Evolutionary conservation across 2,329 filamentous ascomycete species (phyloP).

Genomic region (Aureobasidium zeae): DNA sequence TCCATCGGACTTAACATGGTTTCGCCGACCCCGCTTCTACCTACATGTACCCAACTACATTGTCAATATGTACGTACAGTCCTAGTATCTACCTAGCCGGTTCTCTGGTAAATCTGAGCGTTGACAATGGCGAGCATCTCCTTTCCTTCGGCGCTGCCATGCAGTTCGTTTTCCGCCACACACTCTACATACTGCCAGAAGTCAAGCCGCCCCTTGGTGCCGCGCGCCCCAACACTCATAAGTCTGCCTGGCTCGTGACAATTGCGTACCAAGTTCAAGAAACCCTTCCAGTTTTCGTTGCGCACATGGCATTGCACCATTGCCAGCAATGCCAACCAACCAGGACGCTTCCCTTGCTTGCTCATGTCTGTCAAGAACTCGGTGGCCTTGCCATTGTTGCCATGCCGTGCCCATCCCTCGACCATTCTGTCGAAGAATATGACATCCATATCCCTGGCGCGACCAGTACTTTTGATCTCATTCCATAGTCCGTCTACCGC

Average conservation of each 20-base stretch:
- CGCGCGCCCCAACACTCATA: slow-evolving; percentile 20
- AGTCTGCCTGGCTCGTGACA: slow-evolving; percentile 28
- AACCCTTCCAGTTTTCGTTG: slow-evolving; percentile 28
- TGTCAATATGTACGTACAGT: no score
- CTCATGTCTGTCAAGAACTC: slow-evolving; percentile 33
- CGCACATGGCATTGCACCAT: slow-evolving; percentile 33
- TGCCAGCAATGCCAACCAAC: slow-evolving; percentile 33
- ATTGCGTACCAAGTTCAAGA: slow-evolving; percentile 31
- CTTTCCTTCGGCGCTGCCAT: slow-evolving; percentile 2
- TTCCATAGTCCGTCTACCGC: slow-evolving; percentile 52
- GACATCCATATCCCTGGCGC: slow-evolving; percentile 36
- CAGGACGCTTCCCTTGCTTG: slow-evolving; percentile 32
- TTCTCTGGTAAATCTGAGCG: slow-evolving; percentile 6
- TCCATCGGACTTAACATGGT: no score
- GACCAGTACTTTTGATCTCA: slow-evolving; percentile 32
- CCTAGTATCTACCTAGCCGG: no score
- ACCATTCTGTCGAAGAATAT: slow-evolving; percentile 63
- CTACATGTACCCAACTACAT: no score
- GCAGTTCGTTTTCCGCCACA: slow-evolving; percentile 17
- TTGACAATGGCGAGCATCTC: slow-evolving; percentile 6
- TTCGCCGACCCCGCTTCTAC: no score
- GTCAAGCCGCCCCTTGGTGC: slow-evolving; percentile 22
- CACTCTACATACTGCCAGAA: slow-evolving; percentile 24
- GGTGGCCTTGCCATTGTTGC: slow-evolving; percentile 41
- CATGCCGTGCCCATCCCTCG: slow-evolving; percentile 50